These are phyloP conservation scores for Claviceps pazoutovae DNA, from an alignment of 2,329 filamentous ascomycete genomes.

Conservation along the genomic window DNA sequence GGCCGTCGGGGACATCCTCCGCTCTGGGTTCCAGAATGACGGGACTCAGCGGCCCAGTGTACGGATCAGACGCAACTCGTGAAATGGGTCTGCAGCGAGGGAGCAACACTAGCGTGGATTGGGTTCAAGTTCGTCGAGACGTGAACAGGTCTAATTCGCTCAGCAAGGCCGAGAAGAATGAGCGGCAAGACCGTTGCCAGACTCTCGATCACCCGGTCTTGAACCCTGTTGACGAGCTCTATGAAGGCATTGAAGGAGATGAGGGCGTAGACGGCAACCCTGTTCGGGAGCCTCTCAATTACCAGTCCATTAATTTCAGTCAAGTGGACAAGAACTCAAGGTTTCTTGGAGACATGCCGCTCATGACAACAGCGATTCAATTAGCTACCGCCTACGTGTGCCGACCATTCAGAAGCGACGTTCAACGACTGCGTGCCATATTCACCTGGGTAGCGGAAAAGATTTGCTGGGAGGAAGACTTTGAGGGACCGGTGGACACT, in stretches of 20 bases:
- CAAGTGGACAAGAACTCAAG: slow-evolving; percentile 93
- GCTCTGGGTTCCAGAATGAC: slow-evolving; percentile 31
- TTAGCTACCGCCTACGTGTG: slow-evolving; percentile 88
- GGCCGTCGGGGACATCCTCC: slow-evolving; percentile 19
- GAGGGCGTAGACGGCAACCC: slow-evolving; percentile 76
- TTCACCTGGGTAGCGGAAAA: slow-evolving; percentile 98
- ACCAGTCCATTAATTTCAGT: slow-evolving; percentile 61
- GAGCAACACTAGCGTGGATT: slow-evolving; percentile 46
- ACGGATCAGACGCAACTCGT: slow-evolving; percentile 39
- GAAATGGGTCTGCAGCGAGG: slow-evolving; percentile 56
- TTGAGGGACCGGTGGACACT: slow-evolving; percentile 72
- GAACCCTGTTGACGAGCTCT: slow-evolving; percentile 78
- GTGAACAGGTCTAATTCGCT: slow-evolving; percentile 91
- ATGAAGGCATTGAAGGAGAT: slow-evolving; percentile 74
- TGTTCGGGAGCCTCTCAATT: slow-evolving; percentile 71
- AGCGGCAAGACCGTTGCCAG: slow-evolving; percentile 77
- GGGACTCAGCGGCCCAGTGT: slow-evolving; percentile 21
- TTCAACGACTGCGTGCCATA: slow-evolving; percentile 83
- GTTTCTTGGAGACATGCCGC: slow-evolving; percentile 72
- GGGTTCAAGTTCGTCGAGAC: slow-evolving; percentile 94
- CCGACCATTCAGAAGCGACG: slow-evolving; percentile 83
- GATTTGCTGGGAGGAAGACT: slow-evolving; percentile 89
- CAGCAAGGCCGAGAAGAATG: slow-evolving; percentile 73
- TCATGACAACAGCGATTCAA: slow-evolving; percentile 66
- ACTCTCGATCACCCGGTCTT: slow-evolving; percentile 88